phyloP scores from a whole-genome alignment of 2,329 filamentous ascomycete species.

The Aureobasidium sp. region DNA sequence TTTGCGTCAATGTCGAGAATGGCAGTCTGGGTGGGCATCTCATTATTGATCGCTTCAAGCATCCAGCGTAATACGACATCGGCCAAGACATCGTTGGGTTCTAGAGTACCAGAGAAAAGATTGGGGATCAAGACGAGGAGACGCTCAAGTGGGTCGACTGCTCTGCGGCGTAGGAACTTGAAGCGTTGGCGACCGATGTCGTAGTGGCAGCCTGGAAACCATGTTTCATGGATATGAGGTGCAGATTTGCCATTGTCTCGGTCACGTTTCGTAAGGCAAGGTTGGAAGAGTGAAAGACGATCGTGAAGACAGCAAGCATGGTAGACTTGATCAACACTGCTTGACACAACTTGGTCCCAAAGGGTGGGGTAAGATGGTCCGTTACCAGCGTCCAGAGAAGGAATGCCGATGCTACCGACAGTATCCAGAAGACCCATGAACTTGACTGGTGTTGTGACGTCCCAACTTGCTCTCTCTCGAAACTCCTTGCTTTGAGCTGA shows the following conservation, averaged over 20 bases:
- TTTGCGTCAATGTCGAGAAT: conserved; percentile 28
- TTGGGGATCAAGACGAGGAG: conserved; percentile 33
- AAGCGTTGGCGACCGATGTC: conserved; percentile 40
- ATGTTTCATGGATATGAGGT: conserved; percentile 32
- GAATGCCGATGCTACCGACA: conserved; percentile 38
- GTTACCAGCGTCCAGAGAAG: conserved; percentile 37
- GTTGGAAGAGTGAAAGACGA: conserved; percentile 39
- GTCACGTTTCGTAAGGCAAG: conserved; percentile 31
- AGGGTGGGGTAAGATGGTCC: conserved; percentile 41
- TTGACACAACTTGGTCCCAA: conserved; percentile 38
- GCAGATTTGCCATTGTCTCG: conserved; percentile 21
- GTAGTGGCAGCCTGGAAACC: conserved; percentile 43
- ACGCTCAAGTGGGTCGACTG: conserved; percentile 32
- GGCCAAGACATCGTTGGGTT: conserved; percentile 37
- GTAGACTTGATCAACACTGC: conserved; percentile 37
- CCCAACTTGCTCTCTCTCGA: conserved; percentile 32
- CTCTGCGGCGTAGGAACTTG: conserved; percentile 34
- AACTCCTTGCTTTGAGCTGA: conserved; percentile 29
- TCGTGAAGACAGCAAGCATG: conserved; percentile 39
- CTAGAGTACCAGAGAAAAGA: conserved; percentile 33
- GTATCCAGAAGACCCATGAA: conserved; percentile 40
- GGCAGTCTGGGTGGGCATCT: conserved; percentile 26
- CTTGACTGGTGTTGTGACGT: conserved; percentile 34
- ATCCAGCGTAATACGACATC: conserved; percentile 38
- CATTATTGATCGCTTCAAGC: conserved; percentile 29